A percentile compares a stretch with the other conserved stretches of the same genome.
Conservation (phyloP, 1,284 basidiomycete genomes). For the Tylopilus sp. region DNA sequence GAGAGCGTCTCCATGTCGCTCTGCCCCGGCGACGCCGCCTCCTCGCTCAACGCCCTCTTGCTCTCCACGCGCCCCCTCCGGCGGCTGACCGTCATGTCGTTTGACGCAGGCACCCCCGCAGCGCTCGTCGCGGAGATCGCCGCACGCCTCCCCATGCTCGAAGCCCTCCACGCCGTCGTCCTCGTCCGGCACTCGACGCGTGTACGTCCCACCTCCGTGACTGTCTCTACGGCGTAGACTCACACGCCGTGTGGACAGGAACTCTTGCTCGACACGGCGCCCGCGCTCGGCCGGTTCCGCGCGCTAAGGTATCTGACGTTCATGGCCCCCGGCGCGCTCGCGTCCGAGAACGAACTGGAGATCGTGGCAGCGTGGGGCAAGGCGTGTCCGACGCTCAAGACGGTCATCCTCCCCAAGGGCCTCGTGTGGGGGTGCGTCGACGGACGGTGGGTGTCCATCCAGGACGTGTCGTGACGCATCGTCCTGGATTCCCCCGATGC, state of each 20-base stretch:
- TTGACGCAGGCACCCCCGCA: slow-evolving; percentile 45
- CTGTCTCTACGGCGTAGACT: no score
- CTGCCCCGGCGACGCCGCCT: slow-evolving; percentile 39
- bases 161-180: slow-evolving; percentile 57
- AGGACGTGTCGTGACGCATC: slow-evolving; percentile 18
- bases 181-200: slow-evolving; percentile 45
- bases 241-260: no score
- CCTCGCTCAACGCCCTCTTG: slow-evolving; percentile 46
- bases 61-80: slow-evolving; percentile 42
- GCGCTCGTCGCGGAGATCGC: slow-evolving; percentile 49
- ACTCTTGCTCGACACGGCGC: slow-evolving; percentile 29
- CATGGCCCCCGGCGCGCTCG: slow-evolving; percentile 35
- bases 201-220: slow-evolving; percentile 32
- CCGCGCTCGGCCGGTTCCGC: slow-evolving; percentile 33
- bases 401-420: slow-evolving; percentile 46
- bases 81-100: slow-evolving; percentile 57
- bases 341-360: slow-evolving; percentile 33
- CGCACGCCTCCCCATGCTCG: slow-evolving; percentile 45
- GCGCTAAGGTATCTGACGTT: slow-evolving; percentile 43
- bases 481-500: no score
- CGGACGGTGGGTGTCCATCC: slow-evolving; percentile 25
- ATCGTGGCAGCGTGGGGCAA: slow-evolving; percentile 39
- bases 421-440: slow-evolving; percentile 40
- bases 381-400: slow-evolving; percentile 44
- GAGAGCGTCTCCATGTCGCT: slow-evolving; percentile 54